These are phyloP conservation scores for Tylopilus balloui DNA, from an alignment of 768 basidiomycete species.

Conservation along the genomic window DNA sequence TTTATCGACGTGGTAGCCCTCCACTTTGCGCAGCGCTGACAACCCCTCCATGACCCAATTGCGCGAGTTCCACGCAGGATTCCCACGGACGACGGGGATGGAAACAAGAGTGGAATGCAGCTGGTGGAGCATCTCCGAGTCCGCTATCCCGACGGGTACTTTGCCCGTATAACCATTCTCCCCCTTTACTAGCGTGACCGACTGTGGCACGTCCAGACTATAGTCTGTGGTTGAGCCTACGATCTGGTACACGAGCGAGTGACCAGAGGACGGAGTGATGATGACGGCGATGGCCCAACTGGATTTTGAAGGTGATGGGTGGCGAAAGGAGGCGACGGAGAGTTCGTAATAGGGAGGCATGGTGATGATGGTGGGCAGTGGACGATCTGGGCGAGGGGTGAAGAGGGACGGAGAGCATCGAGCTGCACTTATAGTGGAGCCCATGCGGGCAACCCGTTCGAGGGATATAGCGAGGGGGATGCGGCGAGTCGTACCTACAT, in stretches of 20 bases:
- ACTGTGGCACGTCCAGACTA: conserved; percentile 30
- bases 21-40: conserved; percentile 23
- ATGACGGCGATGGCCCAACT: conserved; percentile 28
- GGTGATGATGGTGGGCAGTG: neutral
- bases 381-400: conserved; percentile 10
- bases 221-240: conserved; percentile 27
- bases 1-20: conserved; percentile 30
- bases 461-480: conserved; percentile 11
- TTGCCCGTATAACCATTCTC: conserved; percentile 27
- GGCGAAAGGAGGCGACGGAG: conserved; percentile 26
- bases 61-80: conserved; percentile 27
- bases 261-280: conserved; percentile 25
- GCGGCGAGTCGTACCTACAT: too few relatives aligned
- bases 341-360: conserved; percentile 35
- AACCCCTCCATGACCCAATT: conserved; percentile 33
- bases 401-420: conserved; percentile 14
- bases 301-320: conserved; percentile 17
- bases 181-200: conserved; percentile 30
- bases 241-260: conserved; percentile 32
- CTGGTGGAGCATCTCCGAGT: conserved; percentile 27
- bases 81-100: conserved; percentile 24
- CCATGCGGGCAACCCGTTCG: conserved; percentile 22
- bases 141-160: conserved; percentile 22
- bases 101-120: conserved; percentile 27
- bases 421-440: conserved; percentile 10